These are phyloP conservation scores for Lanmaoa pseudosensibilis DNA, from an alignment of 768 basidiomycete genomes.

Conservation along the genomic window DNA sequence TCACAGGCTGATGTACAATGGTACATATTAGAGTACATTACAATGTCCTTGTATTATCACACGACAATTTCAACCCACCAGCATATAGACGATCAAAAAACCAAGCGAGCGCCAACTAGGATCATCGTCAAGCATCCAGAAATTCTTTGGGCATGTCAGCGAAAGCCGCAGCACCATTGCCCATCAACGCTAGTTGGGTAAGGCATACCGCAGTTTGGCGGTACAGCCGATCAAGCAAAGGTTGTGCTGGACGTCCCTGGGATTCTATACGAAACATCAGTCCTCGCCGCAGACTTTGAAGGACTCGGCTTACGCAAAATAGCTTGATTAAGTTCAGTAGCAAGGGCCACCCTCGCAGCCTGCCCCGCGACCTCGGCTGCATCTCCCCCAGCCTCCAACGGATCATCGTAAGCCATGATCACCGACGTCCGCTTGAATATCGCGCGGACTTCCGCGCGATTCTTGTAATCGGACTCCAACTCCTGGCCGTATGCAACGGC, in stretches of 20 bases:
- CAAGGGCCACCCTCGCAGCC: slow-evolving; percentile 61
- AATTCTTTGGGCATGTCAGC: slow-evolving; percentile 78
- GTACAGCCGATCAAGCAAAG: slow-evolving; percentile 75
- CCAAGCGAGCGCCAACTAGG: neutral
- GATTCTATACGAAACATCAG: slow-evolving; percentile 51
- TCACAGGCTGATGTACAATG: slow-evolving; percentile 11
- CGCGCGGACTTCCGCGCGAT: slow-evolving; percentile 60
- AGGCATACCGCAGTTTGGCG: slow-evolving; percentile 71
- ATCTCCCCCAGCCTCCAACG: slow-evolving; percentile 62
- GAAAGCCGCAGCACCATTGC: slow-evolving; percentile 77
- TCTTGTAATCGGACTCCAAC: slow-evolving; percentile 66
- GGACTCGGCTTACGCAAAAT: slow-evolving; percentile 64
- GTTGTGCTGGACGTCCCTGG: slow-evolving; percentile 68
- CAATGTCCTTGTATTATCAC: slow-evolving; percentile 4
- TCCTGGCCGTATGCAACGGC: slow-evolving; percentile 76
- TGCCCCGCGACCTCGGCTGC: slow-evolving; percentile 69
- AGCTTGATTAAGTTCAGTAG: slow-evolving; percentile 77
- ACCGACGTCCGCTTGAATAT: slow-evolving; percentile 75
- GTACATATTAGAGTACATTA: slow-evolving; percentile 16
- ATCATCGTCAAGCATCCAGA: slow-evolving; percentile 43
- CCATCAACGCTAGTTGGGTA: slow-evolving; percentile 67
- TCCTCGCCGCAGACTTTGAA: neutral
- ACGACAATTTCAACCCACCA: neutral
- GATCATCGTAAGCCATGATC: slow-evolving; percentile 79
- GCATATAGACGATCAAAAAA: neutral